phyloP scores from a whole-genome alignment of 768 basidiomycete genomes.

The Suillus sp. region DNA sequence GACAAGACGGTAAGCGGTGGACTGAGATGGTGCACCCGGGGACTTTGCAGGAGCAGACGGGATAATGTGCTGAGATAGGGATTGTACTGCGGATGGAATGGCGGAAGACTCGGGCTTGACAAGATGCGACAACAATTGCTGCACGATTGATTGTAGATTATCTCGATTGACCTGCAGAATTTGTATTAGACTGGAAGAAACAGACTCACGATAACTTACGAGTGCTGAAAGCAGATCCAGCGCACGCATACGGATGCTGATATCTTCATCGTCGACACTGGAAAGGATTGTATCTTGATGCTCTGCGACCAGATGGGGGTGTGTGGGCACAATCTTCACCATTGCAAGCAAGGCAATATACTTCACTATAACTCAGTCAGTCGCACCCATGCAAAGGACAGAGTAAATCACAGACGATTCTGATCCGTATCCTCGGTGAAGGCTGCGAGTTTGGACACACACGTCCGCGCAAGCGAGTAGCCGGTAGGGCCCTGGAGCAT shows the following conservation, averaged over 20 bases:
- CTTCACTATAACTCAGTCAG: slow-evolving; percentile 64
- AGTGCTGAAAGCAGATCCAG: slow-evolving; percentile 93
- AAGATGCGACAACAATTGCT: slow-evolving; percentile 87
- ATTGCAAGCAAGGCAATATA: slow-evolving; percentile 95
- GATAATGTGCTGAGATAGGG: slow-evolving; percentile 54
- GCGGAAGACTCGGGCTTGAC: slow-evolving; percentile 57
- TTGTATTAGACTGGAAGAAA: background rate
- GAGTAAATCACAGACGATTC: slow-evolving; percentile 67
- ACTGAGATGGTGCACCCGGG: slow-evolving; percentile 59
- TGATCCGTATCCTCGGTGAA: slow-evolving; percentile 95
- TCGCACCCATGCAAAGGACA: background rate
- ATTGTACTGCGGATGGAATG: slow-evolving; percentile 58
- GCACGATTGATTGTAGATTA: slow-evolving; percentile 88
- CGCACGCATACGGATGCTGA: slow-evolving; percentile 95
- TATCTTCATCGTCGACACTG: slow-evolving; percentile 90
- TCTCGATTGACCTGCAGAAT: slow-evolving; percentile 68
- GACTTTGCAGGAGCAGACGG: slow-evolving; percentile 40
- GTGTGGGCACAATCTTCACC: slow-evolving; percentile 92
- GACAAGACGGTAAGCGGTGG: slow-evolving; percentile 82
- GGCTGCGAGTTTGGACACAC: slow-evolving; percentile 89
- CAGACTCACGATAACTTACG: slow-evolving; percentile 47
- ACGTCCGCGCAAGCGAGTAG: slow-evolving; percentile 77
- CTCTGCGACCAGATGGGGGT: slow-evolving; percentile 86
- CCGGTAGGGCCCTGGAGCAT: slow-evolving; percentile 86
- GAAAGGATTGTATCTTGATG: slow-evolving; percentile 90